Evolutionary conservation across 768 basidiomycete genomes (phyloP).

Genomic region (Lactarius hengduanensis): DNA sequence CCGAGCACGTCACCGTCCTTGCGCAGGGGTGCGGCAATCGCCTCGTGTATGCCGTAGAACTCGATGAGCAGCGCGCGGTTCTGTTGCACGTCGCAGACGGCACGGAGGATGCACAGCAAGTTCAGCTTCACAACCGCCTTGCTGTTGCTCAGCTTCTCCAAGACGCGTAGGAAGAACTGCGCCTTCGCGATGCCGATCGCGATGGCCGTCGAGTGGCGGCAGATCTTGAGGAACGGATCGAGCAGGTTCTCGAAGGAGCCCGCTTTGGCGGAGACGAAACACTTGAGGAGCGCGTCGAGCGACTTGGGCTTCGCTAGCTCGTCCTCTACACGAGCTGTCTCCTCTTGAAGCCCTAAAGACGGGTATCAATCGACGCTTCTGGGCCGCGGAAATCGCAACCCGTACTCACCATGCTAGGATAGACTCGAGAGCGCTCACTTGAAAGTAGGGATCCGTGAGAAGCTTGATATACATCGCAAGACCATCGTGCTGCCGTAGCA

Average conservation of each 20-base stretch:
- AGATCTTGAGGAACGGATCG: slow-evolving; percentile 88
- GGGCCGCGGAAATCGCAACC: not conserved
- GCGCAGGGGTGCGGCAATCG: slow-evolving; percentile 76
- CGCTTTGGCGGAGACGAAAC: slow-evolving; percentile 83
- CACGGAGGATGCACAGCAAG: slow-evolving; percentile 77
- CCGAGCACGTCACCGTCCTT: slow-evolving; percentile 83
- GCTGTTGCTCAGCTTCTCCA: slow-evolving; percentile 72
- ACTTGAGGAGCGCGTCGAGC: slow-evolving; percentile 68
- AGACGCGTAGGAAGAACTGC: slow-evolving; percentile 82
- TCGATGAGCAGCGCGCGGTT: slow-evolving; percentile 81
- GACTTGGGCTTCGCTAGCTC: slow-evolving; percentile 66
- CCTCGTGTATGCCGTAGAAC: slow-evolving; percentile 73
- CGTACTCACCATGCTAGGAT: slow-evolving; percentile 84
- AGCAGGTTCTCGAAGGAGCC: slow-evolving; percentile 91
- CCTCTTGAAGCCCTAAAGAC: slow-evolving; percentile 80
- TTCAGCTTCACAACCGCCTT: slow-evolving; percentile 91
- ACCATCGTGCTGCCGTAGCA: slow-evolving; percentile 34
- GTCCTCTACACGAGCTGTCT: slow-evolving; percentile 91
- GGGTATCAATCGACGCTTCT: not conserved
- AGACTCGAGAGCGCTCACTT: slow-evolving; percentile 67
- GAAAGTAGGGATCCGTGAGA: slow-evolving; percentile 79
- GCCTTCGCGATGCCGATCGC: slow-evolving; percentile 78
- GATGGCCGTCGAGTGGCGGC: slow-evolving; percentile 70
- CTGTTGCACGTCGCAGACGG: slow-evolving; percentile 87
- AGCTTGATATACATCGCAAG: slow-evolving; percentile 73